These are phyloP conservation scores for Santalum album DNA, from an alignment of 164 flowering plant genomes.

Conservation along the genomic window DNA sequence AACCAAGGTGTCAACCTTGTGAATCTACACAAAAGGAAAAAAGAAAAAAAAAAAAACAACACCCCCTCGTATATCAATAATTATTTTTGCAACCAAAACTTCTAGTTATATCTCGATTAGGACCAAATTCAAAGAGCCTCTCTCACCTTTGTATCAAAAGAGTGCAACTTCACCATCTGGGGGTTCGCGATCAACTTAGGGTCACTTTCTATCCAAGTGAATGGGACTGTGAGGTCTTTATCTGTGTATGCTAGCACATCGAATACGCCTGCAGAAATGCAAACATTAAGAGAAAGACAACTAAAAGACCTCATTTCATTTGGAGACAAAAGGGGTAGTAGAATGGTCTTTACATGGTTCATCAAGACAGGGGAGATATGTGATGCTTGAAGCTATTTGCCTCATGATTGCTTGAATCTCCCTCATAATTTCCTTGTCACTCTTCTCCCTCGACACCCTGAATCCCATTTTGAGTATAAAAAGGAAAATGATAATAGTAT, in stretches of 20 bases:
- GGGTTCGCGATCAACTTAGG: conserved; percentile 88
- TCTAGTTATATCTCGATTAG: no score
- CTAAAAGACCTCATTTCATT: no score
- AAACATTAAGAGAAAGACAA: no score
- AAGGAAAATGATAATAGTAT: no score
- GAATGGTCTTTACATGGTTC: conserved; percentile 62
- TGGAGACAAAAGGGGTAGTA: no score
- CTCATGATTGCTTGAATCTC: conserved; percentile 98
- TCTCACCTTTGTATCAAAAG: conserved; percentile 87
- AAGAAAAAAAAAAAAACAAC: neutral
- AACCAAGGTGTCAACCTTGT: conserved; percentile 93
- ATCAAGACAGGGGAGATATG: conserved; percentile 93
- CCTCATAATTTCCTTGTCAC: conserved; percentile 98
- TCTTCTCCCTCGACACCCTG: conserved; percentile 90
- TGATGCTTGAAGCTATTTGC: conserved; percentile 87
- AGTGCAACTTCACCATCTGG: conserved; percentile 94
- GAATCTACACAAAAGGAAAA: conserved; percentile 58
- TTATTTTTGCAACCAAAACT: no score
- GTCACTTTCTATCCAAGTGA: conserved; percentile 96
- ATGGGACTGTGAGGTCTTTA: conserved; percentile 73
- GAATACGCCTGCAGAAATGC: conserved; percentile 94
- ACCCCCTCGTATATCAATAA: no score
- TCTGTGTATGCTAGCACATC: conserved; percentile 97
- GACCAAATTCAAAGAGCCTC: no score
- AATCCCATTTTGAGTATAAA: no score